These are phyloP conservation scores for Botrytis hyacinthi DNA, from an alignment of 2,329 filamentous ascomycete genomes.

Conservation along the genomic window DNA sequence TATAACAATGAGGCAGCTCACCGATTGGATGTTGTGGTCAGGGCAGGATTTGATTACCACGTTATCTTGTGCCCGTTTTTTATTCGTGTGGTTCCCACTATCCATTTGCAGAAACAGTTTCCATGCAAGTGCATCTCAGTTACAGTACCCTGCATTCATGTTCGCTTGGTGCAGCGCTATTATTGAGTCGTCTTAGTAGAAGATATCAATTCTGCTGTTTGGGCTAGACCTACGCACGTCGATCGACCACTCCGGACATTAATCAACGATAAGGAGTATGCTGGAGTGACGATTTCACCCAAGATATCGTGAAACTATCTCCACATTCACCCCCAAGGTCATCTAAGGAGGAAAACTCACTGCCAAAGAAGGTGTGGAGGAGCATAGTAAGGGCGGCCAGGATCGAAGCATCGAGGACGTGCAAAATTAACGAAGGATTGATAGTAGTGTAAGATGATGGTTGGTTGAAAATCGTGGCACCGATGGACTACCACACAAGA, in stretches of 20 bases:
- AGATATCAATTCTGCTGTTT: constrained; percentile 27
- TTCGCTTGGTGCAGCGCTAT: constrained; percentile 24
- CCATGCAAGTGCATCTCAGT: constrained; percentile 38
- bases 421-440: constrained; percentile 33
- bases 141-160: constrained; percentile 26
- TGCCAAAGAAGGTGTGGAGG: constrained; percentile 36
- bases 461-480: constrained; percentile 24
- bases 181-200: constrained; percentile 23
- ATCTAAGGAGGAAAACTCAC: constrained; percentile 27
- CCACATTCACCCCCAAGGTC: constrained; percentile 27
- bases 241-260: constrained; percentile 24
- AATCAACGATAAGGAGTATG: constrained; percentile 33
- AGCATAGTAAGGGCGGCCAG: constrained; percentile 30
- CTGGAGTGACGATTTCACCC: constrained; percentile 21
- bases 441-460: constrained; percentile 29
- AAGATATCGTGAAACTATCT: constrained; percentile 35
- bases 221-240: constrained; percentile 23
- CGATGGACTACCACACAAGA: constrained; percentile 9
- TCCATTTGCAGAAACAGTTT: constrained; percentile 46
- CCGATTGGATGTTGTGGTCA: constrained; percentile 29
- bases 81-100: constrained; percentile 27
- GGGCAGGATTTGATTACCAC: constrained; percentile 25
- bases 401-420: constrained; percentile 35
- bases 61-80: constrained; percentile 23
- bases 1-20: constrained; percentile 23